Base-by-base conservation (phyloP, 1,284 basidiomycete species). In the Austroboletus novae-zelandiae region DNA sequence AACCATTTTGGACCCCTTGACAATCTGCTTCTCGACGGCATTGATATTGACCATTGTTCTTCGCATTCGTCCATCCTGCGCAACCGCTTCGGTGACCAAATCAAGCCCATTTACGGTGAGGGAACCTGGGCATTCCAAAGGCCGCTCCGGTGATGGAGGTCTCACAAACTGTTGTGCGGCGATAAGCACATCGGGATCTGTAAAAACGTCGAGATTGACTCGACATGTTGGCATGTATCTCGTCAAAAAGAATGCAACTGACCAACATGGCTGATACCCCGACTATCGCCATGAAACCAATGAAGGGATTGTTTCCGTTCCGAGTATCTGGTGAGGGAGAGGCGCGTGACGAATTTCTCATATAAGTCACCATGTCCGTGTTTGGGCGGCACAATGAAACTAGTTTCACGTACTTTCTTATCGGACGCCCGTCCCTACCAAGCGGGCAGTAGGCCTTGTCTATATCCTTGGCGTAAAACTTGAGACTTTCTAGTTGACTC, bases 241-340 rank as follows among this genome's bases (percentile, higher is more conserved):
- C 40, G 27, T 51, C 51, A 31, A 40, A 36, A 45, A 13, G 5
- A n/a, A 34, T 7, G 11, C 10, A 7, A 56, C 71, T 50, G 57
- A 81, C 81, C 76, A 43, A 79, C 73, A 45, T 80, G 75, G 2
- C 81, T 84, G 39, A 78, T 68, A 5, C 82, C 80, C 48, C 81
- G 77, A 44, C 68, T 69, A 53, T 79, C 81, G 9, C 75, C 73
- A 52, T 80, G 73, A 57, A 87, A 83, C 86, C 87, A 87, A 55
- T 87, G 81, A 55, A 86, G 78, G 31, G 77, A 77, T 39, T 71
- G 64, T 39, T 74, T 71, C 51, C 74, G 68, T 52, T 82, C 76
- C 2, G 81, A 83, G 57, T 72, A 79, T 54, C 80, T 78, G 42
- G 20, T 27, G 25, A 23, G 20, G 20, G 20, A 27, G 13, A 2